Percentiles rank a stretch among this genome's conserved stretches.
These are phyloP conservation scores for Chaetomium cochliodes DNA, from an alignment of 495 filamentous ascomycete species.

Conservation along the genomic window DNA sequence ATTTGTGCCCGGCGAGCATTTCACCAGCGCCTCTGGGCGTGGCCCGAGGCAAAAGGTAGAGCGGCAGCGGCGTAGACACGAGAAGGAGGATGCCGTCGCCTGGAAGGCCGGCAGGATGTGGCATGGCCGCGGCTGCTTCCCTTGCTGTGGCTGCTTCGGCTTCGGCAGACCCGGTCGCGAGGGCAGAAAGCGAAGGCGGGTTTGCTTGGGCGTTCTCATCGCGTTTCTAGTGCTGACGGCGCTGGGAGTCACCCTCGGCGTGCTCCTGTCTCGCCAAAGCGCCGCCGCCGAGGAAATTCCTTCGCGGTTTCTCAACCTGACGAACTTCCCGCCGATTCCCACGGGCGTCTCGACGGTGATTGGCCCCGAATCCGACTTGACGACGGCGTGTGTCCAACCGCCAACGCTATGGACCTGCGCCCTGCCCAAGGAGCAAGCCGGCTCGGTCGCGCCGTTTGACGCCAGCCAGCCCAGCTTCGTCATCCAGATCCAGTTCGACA, in stretches of 20 bases:
- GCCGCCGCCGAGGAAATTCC: conserved; percentile 35
- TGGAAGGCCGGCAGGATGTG: conserved; percentile 58
- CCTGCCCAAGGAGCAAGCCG: conserved; percentile 71
- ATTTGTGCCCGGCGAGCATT: conserved; percentile 40
- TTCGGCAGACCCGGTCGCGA: conserved; percentile 62
- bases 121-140: conserved; percentile 59
- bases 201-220: conserved; percentile 55
- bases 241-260: conserved; percentile 58
- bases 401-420: conserved; percentile 78
- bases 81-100: conserved; percentile 61
- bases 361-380: conserved; percentile 57
- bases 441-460: conserved; percentile 56
- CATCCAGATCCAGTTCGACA: conserved; percentile 75
- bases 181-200: conserved; percentile 60
- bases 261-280: conserved; percentile 55
- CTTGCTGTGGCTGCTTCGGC: conserved; percentile 60
- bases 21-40: conserved; percentile 33
- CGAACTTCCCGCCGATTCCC: conserved; percentile 80
- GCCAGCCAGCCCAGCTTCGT: conserved; percentile 72
- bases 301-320: conserved; percentile 72
- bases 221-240: conserved; percentile 59
- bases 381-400: conserved; percentile 65
- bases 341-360: conserved; percentile 76
- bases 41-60: conserved; percentile 40
- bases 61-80: conserved; percentile 55